Percentiles rank a stretch among this genome's conserved stretches.
phyloP scores from a whole-genome alignment of 257 asterid genomes.

The Nicotiana tabacum region DNA sequence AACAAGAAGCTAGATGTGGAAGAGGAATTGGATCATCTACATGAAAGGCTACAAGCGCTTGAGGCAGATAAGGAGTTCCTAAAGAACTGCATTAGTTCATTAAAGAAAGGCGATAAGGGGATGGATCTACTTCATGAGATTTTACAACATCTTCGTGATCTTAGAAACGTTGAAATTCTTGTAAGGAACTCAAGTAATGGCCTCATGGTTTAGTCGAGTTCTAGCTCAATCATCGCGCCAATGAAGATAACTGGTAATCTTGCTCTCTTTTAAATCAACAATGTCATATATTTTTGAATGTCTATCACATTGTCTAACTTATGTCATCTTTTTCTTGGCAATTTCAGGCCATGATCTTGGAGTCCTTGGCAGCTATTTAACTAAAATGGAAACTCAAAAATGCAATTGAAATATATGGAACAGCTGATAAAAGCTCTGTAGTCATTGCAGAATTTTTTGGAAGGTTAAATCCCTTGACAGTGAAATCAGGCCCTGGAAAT shows the following conservation, averaged over 20 bases:
- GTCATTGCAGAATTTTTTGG: slow-evolving; percentile 6
- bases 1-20: slow-evolving; percentile 56
- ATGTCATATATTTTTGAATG: not conserved
- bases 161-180: slow-evolving; percentile 69
- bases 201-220: slow-evolving; percentile 18
- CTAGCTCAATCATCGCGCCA: slow-evolving; percentile 7
- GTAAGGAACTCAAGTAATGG: slow-evolving; percentile 48
- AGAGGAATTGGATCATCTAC: slow-evolving; percentile 85
- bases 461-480: slow-evolving; percentile 15
- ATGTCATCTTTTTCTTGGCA: not conserved
- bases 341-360: slow-evolving; percentile 24
- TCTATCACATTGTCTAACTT: slow-evolving; percentile 6
- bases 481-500: slow-evolving; percentile 19
- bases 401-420: not conserved
- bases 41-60: slow-evolving; percentile 86
- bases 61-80: slow-evolving; percentile 94
- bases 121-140: slow-evolving; percentile 92
- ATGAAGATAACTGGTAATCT: slow-evolving; percentile 22
- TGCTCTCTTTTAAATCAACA: not conserved
- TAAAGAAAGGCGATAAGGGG: slow-evolving; percentile 92
- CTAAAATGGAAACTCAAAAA: not conserved
- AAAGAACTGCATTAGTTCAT: slow-evolving; percentile 80
- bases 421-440: slow-evolving; percentile 1
- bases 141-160: slow-evolving; percentile 74
- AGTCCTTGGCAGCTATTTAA: slow-evolving; percentile 14